These are phyloP conservation scores for Fraxinus ornus DNA, from an alignment of 305 asterid genomes.

Conservation along the genomic window DNA sequence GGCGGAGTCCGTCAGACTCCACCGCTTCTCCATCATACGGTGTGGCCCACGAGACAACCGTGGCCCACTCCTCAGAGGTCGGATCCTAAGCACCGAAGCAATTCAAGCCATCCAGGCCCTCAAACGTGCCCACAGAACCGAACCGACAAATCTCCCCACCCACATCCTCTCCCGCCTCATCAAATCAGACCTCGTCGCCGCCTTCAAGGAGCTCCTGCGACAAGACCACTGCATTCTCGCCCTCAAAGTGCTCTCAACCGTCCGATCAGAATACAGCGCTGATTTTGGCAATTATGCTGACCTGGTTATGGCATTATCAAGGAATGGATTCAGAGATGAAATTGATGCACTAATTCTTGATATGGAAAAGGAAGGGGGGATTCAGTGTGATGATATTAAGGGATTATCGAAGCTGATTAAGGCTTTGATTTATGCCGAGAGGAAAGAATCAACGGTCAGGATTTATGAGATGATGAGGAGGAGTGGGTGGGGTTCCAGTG, in stretches of 20 bases:
- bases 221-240: slow-evolving; percentile 72
- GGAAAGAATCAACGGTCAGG: slow-evolving; percentile 67
- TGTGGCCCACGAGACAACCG: slow-evolving; percentile 81
- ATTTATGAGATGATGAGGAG: slow-evolving; percentile 75
- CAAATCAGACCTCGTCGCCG: slow-evolving; percentile 77
- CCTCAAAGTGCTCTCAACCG: slow-evolving; percentile 49
- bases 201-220: slow-evolving; percentile 75
- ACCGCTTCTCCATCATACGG: slow-evolving; percentile 35
- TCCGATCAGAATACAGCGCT: slow-evolving; percentile 63
- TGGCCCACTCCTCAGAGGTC: slow-evolving; percentile 72
- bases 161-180: slow-evolving; percentile 63
- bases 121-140: slow-evolving; percentile 62
- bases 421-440: slow-evolving; percentile 64
- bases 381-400: slow-evolving; percentile 48
- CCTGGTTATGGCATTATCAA: slow-evolving; percentile 48
- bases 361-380: slow-evolving; percentile 49
- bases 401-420: slow-evolving; percentile 63
- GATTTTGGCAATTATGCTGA: slow-evolving; percentile 64
- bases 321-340: slow-evolving; percentile 52
- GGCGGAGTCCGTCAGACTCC: slow-evolving; percentile 19
- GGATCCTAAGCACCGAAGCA: slow-evolving; percentile 78
- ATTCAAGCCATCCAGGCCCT: slow-evolving; percentile 89
- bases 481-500: slow-evolving; percentile 45
- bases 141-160: slow-evolving; percentile 48
- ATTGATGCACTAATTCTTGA: slow-evolving; percentile 50